Conservation (phyloP, 768 basidiomycete species). For the Mycena venus region DNA sequence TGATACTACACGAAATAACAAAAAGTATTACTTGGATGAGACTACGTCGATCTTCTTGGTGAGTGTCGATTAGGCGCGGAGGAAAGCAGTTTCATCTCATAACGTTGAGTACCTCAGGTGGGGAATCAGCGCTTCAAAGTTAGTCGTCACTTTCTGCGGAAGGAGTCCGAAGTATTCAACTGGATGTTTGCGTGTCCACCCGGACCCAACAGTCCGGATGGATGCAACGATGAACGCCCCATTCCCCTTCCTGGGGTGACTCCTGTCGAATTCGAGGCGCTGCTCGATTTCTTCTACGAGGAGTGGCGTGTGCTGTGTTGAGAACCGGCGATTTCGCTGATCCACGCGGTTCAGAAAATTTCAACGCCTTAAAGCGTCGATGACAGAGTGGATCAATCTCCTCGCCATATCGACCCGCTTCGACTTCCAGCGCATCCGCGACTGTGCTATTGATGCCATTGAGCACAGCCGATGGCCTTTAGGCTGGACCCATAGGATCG, state of each 20-base stretch:
- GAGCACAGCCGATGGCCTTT: conserved; percentile 5
- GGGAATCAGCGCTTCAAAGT: conserved; percentile 54
- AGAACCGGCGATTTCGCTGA: no score
- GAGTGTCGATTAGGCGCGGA: neutral
- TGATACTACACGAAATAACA: neutral
- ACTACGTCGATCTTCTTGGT: conserved; percentile 38
- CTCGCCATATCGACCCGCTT: conserved; percentile 56
- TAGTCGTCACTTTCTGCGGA: conserved; percentile 53
- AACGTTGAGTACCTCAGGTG: conserved; percentile 46
- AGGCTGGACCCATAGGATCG: neutral
- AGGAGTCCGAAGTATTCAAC: conserved; percentile 54
- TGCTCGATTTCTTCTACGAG: conserved; percentile 55
- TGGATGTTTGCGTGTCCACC: conserved; percentile 51
- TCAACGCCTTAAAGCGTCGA: neutral
- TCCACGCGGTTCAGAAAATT: no score
- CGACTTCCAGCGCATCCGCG: conserved; percentile 50
- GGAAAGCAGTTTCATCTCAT: neutral
- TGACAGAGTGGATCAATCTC: conserved; percentile 52
- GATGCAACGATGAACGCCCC: conserved; percentile 46
- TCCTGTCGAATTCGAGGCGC: conserved; percentile 49
- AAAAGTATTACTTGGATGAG: conserved; percentile 38
- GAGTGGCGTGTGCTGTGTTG: no score
- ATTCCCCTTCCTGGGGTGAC: conserved; percentile 50
- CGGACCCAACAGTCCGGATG: conserved; percentile 41
- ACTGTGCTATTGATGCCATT: conserved; percentile 49